A percentile compares a stretch with the other conserved stretches of the same genome.
These are phyloP conservation scores for Cyclotella choctawhatcheeana DNA, from an alignment of 108 stramenopile species.

Conservation along the genomic window DNA sequence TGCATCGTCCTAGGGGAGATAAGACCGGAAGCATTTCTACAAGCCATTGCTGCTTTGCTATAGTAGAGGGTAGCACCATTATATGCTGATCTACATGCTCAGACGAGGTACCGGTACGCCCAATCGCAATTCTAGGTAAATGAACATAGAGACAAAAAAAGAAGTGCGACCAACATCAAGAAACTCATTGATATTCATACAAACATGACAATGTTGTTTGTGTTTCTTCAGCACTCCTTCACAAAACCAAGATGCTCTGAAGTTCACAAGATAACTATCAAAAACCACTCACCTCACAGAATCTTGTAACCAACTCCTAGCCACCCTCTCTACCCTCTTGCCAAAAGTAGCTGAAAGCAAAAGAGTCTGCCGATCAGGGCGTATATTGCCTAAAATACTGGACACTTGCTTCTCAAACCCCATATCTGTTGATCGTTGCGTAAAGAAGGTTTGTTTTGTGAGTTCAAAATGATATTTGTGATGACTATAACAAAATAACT, in stretches of 20 bases:
- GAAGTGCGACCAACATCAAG: constrained; percentile 41
- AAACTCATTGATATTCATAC: no score
- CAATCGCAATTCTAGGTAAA: constrained; percentile 62
- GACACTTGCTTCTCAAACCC: constrained; percentile 91
- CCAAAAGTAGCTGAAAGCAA: constrained; percentile 78
- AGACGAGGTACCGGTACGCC: constrained; percentile 71
- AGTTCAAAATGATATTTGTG: neutral
- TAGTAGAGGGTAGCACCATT: constrained; percentile 63
- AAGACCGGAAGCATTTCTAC: constrained; percentile 72
- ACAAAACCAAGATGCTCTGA: no score
- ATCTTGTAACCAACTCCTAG: constrained; percentile 65
- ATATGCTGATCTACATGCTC: constrained; percentile 84
- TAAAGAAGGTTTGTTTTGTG: neutral
- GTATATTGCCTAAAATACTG: constrained; percentile 73
- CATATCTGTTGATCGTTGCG: constrained; percentile 58
- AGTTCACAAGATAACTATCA: neutral
- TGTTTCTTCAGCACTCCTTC: no score
- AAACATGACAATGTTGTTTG: no score
- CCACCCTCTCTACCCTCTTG: constrained; percentile 60
- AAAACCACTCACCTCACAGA: constrained; percentile 57
- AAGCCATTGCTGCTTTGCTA: constrained; percentile 73
- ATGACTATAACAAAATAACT: no score
- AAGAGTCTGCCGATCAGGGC: constrained; percentile 84
- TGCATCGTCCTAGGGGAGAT: constrained; percentile 61
- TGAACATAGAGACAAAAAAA: constrained; percentile 20